Evolutionary conservation across 331 rosid species (phyloP).

Genomic region (Telfairia occidentalis): DNA sequence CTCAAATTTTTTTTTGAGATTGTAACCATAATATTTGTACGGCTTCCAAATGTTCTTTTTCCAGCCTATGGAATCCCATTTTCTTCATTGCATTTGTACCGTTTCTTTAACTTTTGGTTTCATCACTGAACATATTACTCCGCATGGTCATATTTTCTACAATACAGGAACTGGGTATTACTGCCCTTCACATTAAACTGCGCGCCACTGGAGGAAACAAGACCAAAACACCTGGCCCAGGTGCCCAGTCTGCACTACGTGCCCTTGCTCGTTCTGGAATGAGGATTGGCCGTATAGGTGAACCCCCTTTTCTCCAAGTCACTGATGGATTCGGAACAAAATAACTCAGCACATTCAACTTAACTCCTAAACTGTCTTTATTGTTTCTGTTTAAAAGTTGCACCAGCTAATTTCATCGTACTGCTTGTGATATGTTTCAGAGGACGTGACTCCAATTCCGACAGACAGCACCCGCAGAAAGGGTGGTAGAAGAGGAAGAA

Average conservation of each 20-base stretch:
- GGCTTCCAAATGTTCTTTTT: not conserved
- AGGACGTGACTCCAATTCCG: conserved; percentile 97
- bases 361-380: not conserved
- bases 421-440: conserved; percentile 42
- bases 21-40: not conserved
- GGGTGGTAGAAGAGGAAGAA: conserved; percentile 94
- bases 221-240: conserved; percentile 96
- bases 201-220: conserved; percentile 98
- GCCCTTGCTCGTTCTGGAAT: conserved; percentile 97
- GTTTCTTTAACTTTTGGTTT: no score
- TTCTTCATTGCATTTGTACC: not conserved
- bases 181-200: conserved; percentile 84
- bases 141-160: not conserved
- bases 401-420: not conserved
- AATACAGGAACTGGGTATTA: conserved; percentile 74
- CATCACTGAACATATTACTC: not conserved
- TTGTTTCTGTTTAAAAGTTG: not conserved
- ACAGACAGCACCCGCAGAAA: conserved; percentile 90
- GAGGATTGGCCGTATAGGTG: conserved; percentile 96
- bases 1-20: not conserved
- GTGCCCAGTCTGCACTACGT: conserved; percentile 96
- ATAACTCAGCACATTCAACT: not conserved
- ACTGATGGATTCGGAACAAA: not conserved
- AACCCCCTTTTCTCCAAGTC: not conserved
- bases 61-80: not conserved